Percentiles rank a stretch among this genome's conserved stretches.
Evolutionary conservation across 2,329 filamentous ascomycete genomes (phyloP).

Genomic region (Atkinsonella hypoxylon): DNA sequence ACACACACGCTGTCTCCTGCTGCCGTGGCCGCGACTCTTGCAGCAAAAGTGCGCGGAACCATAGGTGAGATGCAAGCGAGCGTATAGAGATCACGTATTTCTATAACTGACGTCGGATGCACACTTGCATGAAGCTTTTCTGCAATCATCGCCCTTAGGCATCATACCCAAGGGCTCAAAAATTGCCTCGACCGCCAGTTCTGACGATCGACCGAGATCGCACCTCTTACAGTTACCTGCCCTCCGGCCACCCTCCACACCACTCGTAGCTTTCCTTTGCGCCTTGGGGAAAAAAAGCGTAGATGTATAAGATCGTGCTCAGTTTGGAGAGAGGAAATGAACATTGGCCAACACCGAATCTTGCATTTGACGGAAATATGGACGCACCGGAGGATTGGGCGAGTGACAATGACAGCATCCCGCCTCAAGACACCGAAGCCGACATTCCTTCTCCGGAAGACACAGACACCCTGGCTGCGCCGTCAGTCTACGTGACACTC

Average conservation of each 20-base stretch:
- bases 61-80: no score
- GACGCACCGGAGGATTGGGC: slow-evolving; percentile 3
- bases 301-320: no score
- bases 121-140: not conserved
- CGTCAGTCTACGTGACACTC: slow-evolving; percentile 7
- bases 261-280: not conserved
- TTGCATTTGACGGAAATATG: not conserved
- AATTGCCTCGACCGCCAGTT: not conserved
- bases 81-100: not conserved
- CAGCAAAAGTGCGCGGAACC: no score
- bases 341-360: not conserved
- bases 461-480: not conserved
- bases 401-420: slow-evolving; percentile 1
- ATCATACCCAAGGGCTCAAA: not conserved
- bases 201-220: not conserved
- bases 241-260: slow-evolving; percentile 3
- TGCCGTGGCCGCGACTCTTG: not conserved
- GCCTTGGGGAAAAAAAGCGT: not conserved
- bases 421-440: not conserved
- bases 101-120: not conserved
- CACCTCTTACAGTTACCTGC: slow-evolving; percentile 3
- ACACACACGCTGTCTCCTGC: not conserved
- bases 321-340: not conserved
- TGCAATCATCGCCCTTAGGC: not conserved
- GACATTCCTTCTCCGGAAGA: not conserved